Percentiles rank a stretch among this genome's conserved stretches.
Evolutionary conservation across 257 asterid genomes (phyloP).

Genomic region (Phtheirospermum japonicum): DNA sequence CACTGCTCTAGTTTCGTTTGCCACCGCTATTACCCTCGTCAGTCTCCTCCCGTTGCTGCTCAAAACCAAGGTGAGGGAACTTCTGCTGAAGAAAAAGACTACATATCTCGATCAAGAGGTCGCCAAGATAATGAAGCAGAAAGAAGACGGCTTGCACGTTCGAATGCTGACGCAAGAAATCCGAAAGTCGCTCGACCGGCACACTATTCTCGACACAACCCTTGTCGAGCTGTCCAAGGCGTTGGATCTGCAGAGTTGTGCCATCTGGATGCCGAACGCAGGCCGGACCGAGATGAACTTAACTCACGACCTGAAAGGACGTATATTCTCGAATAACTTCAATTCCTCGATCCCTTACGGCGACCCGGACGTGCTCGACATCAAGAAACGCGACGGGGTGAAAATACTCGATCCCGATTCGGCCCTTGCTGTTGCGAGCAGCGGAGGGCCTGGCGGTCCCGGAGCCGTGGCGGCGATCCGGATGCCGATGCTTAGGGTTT

Average conservation of each 20-base stretch:
- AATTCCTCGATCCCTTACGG: slow-evolving; percentile 38
- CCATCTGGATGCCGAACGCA: slow-evolving; percentile 88
- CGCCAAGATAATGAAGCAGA: slow-evolving; percentile 60
- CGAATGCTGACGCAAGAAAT: slow-evolving; percentile 95
- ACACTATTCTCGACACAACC: slow-evolving; percentile 77
- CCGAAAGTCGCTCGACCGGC: slow-evolving; percentile 86
- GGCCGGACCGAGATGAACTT: slow-evolving; percentile 66
- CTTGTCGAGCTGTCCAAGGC: slow-evolving; percentile 85
- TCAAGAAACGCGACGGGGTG: slow-evolving; percentile 56
- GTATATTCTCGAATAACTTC: slow-evolving; percentile 35
- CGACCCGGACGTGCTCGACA: slow-evolving; percentile 64
- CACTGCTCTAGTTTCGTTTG: slow-evolving; percentile 82
- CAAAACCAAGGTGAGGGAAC: slow-evolving; percentile 72
- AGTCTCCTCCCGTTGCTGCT: slow-evolving; percentile 80
- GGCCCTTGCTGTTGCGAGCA: slow-evolving; percentile 72
- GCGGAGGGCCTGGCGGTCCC: slow-evolving; percentile 49
- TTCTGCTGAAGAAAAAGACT: slow-evolving; percentile 72
- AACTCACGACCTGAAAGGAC: slow-evolving; percentile 58
- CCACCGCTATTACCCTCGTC: slow-evolving; percentile 78
- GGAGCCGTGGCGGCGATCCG: slow-evolving; percentile 90
- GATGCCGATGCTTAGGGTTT: slow-evolving; percentile 91
- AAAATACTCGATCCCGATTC: slow-evolving; percentile 61
- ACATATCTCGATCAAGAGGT: slow-evolving; percentile 90
- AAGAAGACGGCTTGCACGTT: slow-evolving; percentile 80
- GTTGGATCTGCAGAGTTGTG: slow-evolving; percentile 71